These are phyloP conservation scores for Paecilomyces sp. DNA, from an alignment of 2,329 filamentous ascomycete species.

Conservation along the genomic window DNA sequence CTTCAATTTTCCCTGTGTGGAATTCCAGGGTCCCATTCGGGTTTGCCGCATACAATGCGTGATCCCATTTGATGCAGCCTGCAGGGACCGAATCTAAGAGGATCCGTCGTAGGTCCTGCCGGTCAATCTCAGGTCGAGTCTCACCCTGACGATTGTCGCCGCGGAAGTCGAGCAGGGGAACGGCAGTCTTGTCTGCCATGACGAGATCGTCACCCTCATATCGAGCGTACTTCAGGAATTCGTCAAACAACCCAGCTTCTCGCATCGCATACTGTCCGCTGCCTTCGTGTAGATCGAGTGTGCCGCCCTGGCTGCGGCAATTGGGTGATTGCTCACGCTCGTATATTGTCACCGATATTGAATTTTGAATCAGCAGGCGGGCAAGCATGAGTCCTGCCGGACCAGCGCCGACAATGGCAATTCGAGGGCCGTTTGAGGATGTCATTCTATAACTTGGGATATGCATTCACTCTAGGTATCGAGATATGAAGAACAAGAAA, in stretches of 20 bases:
- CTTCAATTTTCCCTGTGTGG: slow-evolving; percentile 3
- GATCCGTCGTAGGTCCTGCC: slow-evolving; percentile 13
- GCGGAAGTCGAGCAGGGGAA: slow-evolving; percentile 7
- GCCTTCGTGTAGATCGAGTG: slow-evolving; percentile 19
- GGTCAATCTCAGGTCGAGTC: slow-evolving; percentile 20
- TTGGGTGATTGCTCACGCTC: slow-evolving; percentile 22
- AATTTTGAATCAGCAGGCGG: slow-evolving; percentile 6
- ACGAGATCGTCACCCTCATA: slow-evolving; percentile 11
- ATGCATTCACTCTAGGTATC: not conserved
- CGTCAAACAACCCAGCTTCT: slow-evolving; percentile 15
- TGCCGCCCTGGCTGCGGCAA: slow-evolving; percentile 16
- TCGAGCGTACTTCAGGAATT: slow-evolving; percentile 16
- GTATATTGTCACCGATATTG: slow-evolving; percentile 12
- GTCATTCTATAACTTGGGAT: not conserved
- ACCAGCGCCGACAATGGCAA: slow-evolving; percentile 15
- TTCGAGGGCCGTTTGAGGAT: not conserved
- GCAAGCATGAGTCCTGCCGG: slow-evolving; percentile 9
- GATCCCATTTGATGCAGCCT: slow-evolving; percentile 15
- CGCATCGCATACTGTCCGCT: slow-evolving; percentile 17
- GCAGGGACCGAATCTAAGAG: slow-evolving; percentile 17
- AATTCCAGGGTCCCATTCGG: slow-evolving; percentile 8
- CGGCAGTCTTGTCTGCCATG: slow-evolving; percentile 12
- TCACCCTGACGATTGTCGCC: slow-evolving; percentile 1
- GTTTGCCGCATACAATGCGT: slow-evolving; percentile 12
- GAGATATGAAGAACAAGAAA: not conserved